phyloP scores from a whole-genome alignment of 1,139 yeast species.

The Debaryomyces sp. region DNA sequence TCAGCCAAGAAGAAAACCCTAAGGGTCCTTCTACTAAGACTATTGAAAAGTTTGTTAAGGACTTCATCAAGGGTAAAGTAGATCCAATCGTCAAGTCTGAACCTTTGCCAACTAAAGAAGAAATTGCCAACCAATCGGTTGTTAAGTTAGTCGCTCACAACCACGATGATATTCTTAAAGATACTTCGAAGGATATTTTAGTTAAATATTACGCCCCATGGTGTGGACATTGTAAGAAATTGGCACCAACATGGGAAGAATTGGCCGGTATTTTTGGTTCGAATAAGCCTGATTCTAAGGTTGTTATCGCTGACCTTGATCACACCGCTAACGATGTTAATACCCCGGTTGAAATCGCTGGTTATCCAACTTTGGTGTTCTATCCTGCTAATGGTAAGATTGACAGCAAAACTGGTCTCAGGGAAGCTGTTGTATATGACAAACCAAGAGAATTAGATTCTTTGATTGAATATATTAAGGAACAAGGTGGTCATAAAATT shows the following conservation, averaged over 20 bases:
- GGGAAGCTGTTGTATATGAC: slow-evolving; percentile 68
- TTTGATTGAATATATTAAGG: slow-evolving; percentile 69
- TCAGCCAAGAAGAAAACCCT: slow-evolving; percentile 48
- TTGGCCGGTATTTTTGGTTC: slow-evolving; percentile 68
- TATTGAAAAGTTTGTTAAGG: slow-evolving; percentile 64
- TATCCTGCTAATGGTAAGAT: slow-evolving; percentile 88
- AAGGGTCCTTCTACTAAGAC: slow-evolving; percentile 41
- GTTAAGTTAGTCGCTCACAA: slow-evolving; percentile 82
- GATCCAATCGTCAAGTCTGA: slow-evolving; percentile 83
- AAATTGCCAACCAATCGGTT: slow-evolving; percentile 72
- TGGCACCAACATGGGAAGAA: slow-evolving; percentile 91
- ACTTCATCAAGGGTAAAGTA: slow-evolving; percentile 64
- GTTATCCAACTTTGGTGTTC: slow-evolving; percentile 91
- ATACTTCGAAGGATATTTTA: slow-evolving; percentile 78
- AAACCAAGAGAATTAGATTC: slow-evolving; percentile 78
- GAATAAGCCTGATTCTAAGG: slow-evolving; percentile 51
- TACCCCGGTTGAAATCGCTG: slow-evolving; percentile 65
- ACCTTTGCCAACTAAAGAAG: slow-evolving; percentile 70
- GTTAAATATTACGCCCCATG: slow-evolving; percentile 98
- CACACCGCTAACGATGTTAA: slow-evolving; percentile 89
- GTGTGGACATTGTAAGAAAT: slow-evolving; percentile 98
- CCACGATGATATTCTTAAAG: slow-evolving; percentile 70
- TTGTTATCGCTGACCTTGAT: slow-evolving; percentile 83
- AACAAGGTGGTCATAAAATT: slow-evolving; percentile 58
- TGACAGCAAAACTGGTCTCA: slow-evolving; percentile 52